phyloP scores from a whole-genome alignment of 352 stramenopile species.

The Globisporangium okanoganense region DNA sequence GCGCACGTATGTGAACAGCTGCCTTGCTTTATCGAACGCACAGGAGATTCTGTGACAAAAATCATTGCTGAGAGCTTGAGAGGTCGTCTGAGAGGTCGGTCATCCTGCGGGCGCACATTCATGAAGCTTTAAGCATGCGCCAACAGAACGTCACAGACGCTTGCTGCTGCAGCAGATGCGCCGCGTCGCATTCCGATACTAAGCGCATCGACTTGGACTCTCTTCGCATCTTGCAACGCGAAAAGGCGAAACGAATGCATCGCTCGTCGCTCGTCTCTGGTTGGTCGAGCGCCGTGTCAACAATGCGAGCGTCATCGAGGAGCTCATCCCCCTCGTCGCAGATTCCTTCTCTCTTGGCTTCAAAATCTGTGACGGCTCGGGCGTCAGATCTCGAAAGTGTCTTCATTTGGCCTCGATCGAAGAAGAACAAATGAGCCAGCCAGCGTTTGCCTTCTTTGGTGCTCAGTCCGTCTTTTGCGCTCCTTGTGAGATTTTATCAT shows the following conservation, averaged over 20 bases:
- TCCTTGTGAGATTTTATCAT: neutral
- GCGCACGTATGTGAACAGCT: neutral
- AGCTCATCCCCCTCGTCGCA: conserved; percentile 19
- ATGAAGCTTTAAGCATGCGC: neutral
- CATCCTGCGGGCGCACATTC: neutral
- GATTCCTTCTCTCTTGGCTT: conserved; percentile 9
- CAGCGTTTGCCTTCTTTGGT: neutral
- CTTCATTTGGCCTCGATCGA: too few relatives aligned
- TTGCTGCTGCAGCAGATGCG: conserved; percentile 1
- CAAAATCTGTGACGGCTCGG: conserved; percentile 22
- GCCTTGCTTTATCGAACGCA: neutral
- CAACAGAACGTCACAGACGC: neutral
- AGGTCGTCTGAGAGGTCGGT: neutral
- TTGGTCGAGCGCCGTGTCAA: conserved; percentile 23
- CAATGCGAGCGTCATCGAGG: conserved; percentile 28
- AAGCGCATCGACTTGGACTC: neutral
- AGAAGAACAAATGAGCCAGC: neutral
- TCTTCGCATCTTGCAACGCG: conserved; percentile 1
- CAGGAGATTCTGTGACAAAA: conserved; percentile 7
- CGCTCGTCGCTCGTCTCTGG: conserved; percentile 9
- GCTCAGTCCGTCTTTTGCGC: conserved; percentile 6
- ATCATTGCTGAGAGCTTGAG: neutral
- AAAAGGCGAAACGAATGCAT: conserved; percentile 1
- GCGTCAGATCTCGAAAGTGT: conserved; percentile 2
- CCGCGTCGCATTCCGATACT: neutral